These are phyloP conservation scores for Globisporangium yorkense DNA, from an alignment of 352 stramenopile genomes.

Conservation along the genomic window DNA sequence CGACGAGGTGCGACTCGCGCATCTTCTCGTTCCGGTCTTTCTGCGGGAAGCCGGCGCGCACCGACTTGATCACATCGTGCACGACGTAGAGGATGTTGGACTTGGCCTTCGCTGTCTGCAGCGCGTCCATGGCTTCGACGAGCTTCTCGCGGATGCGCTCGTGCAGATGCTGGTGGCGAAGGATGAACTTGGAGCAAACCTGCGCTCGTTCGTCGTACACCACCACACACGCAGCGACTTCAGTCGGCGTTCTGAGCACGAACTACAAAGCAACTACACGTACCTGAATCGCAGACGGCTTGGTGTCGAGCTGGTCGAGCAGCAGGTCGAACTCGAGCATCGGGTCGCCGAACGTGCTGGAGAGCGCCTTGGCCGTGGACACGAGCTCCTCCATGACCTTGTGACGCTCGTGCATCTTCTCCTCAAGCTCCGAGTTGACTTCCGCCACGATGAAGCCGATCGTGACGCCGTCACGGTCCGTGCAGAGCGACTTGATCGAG, in stretches of 20 bases:
- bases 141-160: conserved; percentile 67
- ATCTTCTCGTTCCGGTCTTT: conserved; percentile 77
- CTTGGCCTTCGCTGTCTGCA: conserved; percentile 61
- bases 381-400: conserved; percentile 80
- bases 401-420: conserved; percentile 67
- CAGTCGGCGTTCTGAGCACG: not conserved
- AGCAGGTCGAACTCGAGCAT: conserved; percentile 85
- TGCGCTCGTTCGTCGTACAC: conserved; percentile 14
- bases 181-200: conserved; percentile 81
- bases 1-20: conserved; percentile 56
- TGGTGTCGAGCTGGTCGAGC: conserved; percentile 81
- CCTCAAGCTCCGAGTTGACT: conserved; percentile 80
- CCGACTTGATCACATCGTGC: conserved; percentile 75
- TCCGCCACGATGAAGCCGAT: conserved; percentile 87
- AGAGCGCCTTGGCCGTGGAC: conserved; percentile 69
- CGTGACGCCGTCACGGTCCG: conserved; percentile 73
- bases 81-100: conserved; percentile 79
- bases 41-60: conserved; percentile 61
- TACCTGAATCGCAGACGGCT: conserved; percentile 80
- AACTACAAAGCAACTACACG: conserved; percentile 4
- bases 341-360: conserved; percentile 70
- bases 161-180: conserved; percentile 72
- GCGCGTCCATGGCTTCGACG: conserved; percentile 50
- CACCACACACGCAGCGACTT: conserved; percentile 2
- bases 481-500: conserved; percentile 82